Base-by-base conservation (phyloP, 176 grass and related monocot genomes). In the Musa schizocarpa region DNA sequence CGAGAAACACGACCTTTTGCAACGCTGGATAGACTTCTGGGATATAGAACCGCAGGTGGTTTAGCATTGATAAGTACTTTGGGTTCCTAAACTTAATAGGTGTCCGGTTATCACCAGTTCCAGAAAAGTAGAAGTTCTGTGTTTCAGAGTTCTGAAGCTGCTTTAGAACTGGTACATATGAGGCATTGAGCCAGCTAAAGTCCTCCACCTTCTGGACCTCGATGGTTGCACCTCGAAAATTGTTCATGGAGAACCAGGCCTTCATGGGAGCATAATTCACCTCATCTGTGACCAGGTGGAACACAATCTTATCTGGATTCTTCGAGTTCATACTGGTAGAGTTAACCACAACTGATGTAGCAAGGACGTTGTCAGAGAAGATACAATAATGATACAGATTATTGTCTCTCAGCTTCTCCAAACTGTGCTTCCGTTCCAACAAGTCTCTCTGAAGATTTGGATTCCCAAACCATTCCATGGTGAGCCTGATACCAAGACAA, bases 21-120 rank as follows among this genome's bases (percentile, higher is more conserved):
- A 98, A 81, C 22, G 89, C 85, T 61, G 94, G 90, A 20, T 93
- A 98, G 24, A 98, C 92, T 86, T 93, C 90, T 11, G 94, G 94
- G 59, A 98, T 93, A 69, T 98, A 98, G 80, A 98, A 98, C 58
- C 90, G 84, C 43, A 98, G 54, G 75, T 98, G 94, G 81, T 98
- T 98, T 66, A 98, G 83, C 94, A 98, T 93, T 34, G 94, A 98
- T n/a, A 98, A 53, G 82, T 93, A 98, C 80, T 98, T 98, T 22
- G 94, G 94, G 65, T 98, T 98, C 83, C 94, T 90, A 79, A 98
- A 98, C 78, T 98, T 98, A 55, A 98, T 83, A 34, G 94, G 94
- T 23, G 88, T 98, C 43, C 80, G 81, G 0, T 84, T 83, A 66
- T 73, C 79, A 72, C 90, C 90, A 78, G 29, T 89, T 50, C 83